Evolutionary conservation across 768 basidiomycete genomes (phyloP).

Genomic region (Mrakia gelida): DNA sequence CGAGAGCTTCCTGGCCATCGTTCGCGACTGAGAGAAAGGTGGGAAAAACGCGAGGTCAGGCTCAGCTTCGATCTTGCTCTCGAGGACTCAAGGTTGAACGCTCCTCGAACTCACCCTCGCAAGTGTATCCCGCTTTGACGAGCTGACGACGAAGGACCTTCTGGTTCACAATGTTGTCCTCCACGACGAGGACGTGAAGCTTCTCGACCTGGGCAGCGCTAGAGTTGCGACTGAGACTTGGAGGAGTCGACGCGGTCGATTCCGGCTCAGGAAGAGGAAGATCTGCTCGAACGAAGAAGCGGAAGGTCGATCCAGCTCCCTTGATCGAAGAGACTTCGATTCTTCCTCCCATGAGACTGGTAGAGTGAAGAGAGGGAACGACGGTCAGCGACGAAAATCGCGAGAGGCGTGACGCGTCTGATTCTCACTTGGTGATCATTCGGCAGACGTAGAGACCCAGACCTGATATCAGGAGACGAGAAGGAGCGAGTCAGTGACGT

Average conservation of each 20-base stretch:
- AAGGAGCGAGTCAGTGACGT: no score
- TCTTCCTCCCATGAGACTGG: constrained; percentile 42
- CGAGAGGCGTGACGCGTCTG: background rate
- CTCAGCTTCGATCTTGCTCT: background rate
- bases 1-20: constrained; percentile 39
- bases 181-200: constrained; percentile 20
- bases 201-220: background rate
- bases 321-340: constrained; percentile 46
- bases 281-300: constrained; percentile 45
- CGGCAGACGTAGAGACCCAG: constrained; percentile 47
- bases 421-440: constrained; percentile 40
- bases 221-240: background rate
- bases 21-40: constrained; percentile 33
- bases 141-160: constrained; percentile 36
- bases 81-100: no score
- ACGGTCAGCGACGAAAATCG: no score
- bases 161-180: constrained; percentile 41
- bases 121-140: constrained; percentile 36
- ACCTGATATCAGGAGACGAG: no score
- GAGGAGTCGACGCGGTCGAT: background rate
- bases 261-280: background rate
- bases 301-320: constrained; percentile 41
- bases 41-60: background rate
- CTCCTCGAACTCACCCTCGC: background rate
- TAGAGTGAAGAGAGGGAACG: background rate